A percentile compares a stretch with the other conserved stretches of the same genome.
Evolutionary conservation across 306 rosid genomes (phyloP).

Genomic region (Pyrus betulifolia): DNA sequence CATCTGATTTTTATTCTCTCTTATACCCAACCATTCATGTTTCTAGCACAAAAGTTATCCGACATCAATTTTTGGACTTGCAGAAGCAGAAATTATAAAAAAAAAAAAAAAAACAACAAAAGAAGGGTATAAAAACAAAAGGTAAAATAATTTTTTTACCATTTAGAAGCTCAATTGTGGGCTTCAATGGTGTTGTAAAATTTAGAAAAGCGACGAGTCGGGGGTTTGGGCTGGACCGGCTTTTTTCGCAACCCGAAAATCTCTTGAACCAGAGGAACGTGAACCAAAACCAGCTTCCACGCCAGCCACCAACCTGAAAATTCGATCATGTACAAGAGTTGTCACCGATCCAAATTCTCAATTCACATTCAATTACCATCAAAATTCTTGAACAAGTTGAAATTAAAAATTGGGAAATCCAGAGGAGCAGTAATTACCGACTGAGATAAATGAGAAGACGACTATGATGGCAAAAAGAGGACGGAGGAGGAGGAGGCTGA

Average conservation of each 20-base stretch:
- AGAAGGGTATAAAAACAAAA: neutral
- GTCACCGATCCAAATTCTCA: constrained; percentile 6
- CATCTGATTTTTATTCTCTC: too few relatives aligned
- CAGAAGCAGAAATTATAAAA: neutral
- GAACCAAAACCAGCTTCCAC: constrained; percentile 86
- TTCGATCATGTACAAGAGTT: neutral
- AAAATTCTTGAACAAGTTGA: neutral
- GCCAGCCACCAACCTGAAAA: constrained; percentile 75
- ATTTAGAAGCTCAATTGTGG: constrained; percentile 37
- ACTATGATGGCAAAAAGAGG: constrained; percentile 53
- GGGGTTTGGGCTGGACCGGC: constrained; percentile 45
- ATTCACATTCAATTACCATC: neutral
- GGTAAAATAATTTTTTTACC: constrained; percentile 4
- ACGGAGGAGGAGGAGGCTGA: constrained; percentile 40
- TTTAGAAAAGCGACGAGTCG: constrained; percentile 48
- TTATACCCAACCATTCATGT: neutral
- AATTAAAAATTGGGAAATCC: neutral
- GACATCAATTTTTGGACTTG: neutral
- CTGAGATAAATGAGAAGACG: constrained; percentile 44
- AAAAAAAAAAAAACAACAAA: neutral
- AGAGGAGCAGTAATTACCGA: constrained; percentile 31
- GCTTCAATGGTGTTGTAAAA: constrained; percentile 40
- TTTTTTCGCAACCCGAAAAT: constrained; percentile 68
- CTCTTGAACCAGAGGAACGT: constrained; percentile 88
- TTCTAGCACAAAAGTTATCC: neutral